phyloP scores from a whole-genome alignment of 2,329 filamentous ascomycete genomes.

The Orbilia ellipsospora region DNA sequence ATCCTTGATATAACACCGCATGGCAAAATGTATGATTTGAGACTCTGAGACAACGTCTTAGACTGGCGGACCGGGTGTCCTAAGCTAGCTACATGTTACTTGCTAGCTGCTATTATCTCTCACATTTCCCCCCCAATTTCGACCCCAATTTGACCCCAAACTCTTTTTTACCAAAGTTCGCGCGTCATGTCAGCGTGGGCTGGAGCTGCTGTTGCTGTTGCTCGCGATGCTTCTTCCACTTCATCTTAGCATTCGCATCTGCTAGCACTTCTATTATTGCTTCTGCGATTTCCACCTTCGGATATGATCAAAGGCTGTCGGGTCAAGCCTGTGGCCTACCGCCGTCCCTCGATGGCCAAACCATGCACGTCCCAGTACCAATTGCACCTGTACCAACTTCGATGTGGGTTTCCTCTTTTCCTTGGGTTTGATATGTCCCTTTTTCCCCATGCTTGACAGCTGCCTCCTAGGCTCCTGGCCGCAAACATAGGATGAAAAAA shows the following conservation, averaged over 20 bases:
- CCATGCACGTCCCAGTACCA: conserved; percentile 54
- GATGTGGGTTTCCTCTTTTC: conserved; percentile 53
- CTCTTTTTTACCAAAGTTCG: conserved; percentile 19
- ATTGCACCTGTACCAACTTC: conserved; percentile 55
- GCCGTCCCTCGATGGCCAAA: conserved; percentile 41
- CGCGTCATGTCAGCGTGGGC: conserved; percentile 51
- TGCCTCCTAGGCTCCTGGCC: background rate
- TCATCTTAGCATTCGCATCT: conserved; percentile 50
- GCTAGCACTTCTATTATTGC: conserved; percentile 4
- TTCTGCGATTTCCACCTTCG: conserved; percentile 17
- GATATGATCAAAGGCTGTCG: conserved; percentile 53
- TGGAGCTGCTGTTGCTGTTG: conserved; percentile 23
- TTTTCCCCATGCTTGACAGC: conserved; percentile 5
- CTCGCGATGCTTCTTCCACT: conserved; percentile 47
- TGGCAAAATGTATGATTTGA: too few species aligned
- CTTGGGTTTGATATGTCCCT: conserved; percentile 23
- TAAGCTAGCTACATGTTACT: conserved; percentile 24
- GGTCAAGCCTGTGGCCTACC: conserved; percentile 45
- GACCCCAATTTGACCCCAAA: background rate
- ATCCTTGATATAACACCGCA: background rate
- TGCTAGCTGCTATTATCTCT: conserved; percentile 14
- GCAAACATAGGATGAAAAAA: conserved; percentile 4
- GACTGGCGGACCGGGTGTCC: background rate
- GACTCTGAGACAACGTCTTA: too few species aligned
- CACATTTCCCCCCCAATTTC: conserved; percentile 10